Evolutionary conservation across 345 rosid genomes (phyloP).

Genomic region (Capsella bursapastoris): DNA sequence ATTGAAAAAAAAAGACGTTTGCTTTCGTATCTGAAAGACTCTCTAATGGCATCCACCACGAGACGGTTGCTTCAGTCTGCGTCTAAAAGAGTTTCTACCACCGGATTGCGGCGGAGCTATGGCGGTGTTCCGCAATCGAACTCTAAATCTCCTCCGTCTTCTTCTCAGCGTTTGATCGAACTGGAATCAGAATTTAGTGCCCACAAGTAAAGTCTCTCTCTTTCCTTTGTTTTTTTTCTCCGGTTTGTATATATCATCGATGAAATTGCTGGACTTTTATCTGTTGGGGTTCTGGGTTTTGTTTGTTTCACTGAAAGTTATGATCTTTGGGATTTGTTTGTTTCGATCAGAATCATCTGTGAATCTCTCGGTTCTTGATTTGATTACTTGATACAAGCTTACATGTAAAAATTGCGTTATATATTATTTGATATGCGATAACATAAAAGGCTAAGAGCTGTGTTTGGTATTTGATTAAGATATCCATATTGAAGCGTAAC

Average conservation of each 20-base stretch:
- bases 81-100: slow-evolving; percentile 22
- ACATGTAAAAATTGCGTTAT: too few species aligned
- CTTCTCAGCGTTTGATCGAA: slow-evolving; percentile 71
- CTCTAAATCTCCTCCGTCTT: slow-evolving; percentile 47
- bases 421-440: too few species aligned
- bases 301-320: background rate
- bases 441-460: background rate
- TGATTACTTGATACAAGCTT: background rate
- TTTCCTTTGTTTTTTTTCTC: too few species aligned
- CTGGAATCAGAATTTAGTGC: slow-evolving; percentile 84
- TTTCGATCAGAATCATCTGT: background rate
- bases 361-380: background rate
- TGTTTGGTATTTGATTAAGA: background rate
- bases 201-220: slow-evolving; percentile 68
- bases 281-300: slow-evolving; percentile 7
- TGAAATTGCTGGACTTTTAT: background rate
- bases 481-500: too few species aligned
- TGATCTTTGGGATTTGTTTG: slow-evolving; percentile 4
- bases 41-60: slow-evolving; percentile 46
- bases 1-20: background rate
- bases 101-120: slow-evolving; percentile 52
- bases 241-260: background rate
- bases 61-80: slow-evolving; percentile 45
- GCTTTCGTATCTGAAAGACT: slow-evolving; percentile 25
- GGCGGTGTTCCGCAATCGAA: slow-evolving; percentile 51